Evolutionary conservation across 2,329 filamentous ascomycete genomes (phyloP), one percentile per base, ranked within the genome.

Genomic region (Cladophialophora chaetospira): DNA sequence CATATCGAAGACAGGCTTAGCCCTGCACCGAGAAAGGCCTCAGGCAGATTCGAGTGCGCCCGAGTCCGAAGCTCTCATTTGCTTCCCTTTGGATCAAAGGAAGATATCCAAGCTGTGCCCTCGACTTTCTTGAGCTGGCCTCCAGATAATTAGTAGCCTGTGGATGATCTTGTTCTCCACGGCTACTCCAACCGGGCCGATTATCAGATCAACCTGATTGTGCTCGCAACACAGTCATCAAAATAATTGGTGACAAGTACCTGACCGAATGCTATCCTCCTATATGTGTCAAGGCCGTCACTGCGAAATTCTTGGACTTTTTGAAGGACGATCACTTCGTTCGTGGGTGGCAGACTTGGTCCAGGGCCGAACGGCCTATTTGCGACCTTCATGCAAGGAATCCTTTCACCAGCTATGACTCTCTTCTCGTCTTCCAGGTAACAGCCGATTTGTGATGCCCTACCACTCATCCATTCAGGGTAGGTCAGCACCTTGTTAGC

Each of bases 331-430:
- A 53, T 17, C 38, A 53, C 36, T 15, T 25, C 25, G n/a, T 53
- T 46, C n/a, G 50, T 53, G n/a, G 50, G 50, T n/a, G 50, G 50
- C 19, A 53, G 17, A 53, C 50, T 53, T 28, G 50, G 50, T 11
- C 50, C 50, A 5, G 40, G 38, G n/a, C 50, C 50, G 28, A 45
- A 46, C 6, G 50, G 50, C 45, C 31, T 53, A 11, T 26, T 31
- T 28, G 38, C 50, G 17, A 53, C 36, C 23, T 46, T 53, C n/a
- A 53, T 15, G 31, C 50, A 53, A 15, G 50, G 31, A 29, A 53
- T 45, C 5, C 19, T 29, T 15, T 48, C 44, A 10, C n/a, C 17
- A 4, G 28, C 17, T 33, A 42, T n/a, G 1, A 9, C 9, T 13
- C n/a, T 25, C 23, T 55, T 43, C 33, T 43, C 52, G 29, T 55